Evolutionary conservation across 1,284 basidiomycete species (phyloP).

Genomic region (Tausonia pullulans): DNA sequence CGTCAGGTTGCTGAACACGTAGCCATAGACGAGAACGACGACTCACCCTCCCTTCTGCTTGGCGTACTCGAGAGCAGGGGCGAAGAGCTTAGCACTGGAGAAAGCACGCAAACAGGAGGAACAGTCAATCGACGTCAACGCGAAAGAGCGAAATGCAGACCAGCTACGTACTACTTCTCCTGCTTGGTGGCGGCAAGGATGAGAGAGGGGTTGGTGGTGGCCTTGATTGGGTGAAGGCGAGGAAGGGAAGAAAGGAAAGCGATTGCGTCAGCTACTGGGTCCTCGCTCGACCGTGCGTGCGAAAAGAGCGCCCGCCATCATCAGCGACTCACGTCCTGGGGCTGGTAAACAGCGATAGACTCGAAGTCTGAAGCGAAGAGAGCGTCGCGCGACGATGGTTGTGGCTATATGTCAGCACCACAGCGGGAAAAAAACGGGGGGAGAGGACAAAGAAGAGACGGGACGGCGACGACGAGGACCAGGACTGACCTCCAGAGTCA

Average conservation of each 20-base stretch:
- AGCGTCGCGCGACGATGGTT: neutral
- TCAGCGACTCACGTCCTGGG: slow-evolving; percentile 46
- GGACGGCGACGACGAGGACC: neutral
- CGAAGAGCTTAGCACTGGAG: slow-evolving; percentile 46
- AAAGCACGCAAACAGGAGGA: neutral
- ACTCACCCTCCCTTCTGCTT: slow-evolving; percentile 61
- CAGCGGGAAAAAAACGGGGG: neutral
- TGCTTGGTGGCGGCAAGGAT: slow-evolving; percentile 83
- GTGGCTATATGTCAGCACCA: slow-evolving; percentile 19
- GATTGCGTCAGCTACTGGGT: no score
- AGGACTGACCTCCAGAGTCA: slow-evolving; percentile 57
- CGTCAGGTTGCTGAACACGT: neutral
- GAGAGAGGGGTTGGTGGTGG: slow-evolving; percentile 88
- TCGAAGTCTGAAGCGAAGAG: slow-evolving; percentile 30
- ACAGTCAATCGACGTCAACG: neutral
- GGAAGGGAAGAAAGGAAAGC: neutral
- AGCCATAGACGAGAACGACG: neutral
- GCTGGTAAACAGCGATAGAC: slow-evolving; percentile 79
- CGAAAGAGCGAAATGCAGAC: slow-evolving; percentile 36
- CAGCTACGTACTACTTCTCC: slow-evolving; percentile 47
- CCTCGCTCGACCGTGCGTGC: no score
- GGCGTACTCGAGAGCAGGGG: slow-evolving; percentile 67
- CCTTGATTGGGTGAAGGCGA: slow-evolving; percentile 36
- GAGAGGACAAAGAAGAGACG: neutral
- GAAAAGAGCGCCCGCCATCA: no score